phyloP scores from a whole-genome alignment of 306 rosid genomes.

The Crataegus laevigata region DNA sequence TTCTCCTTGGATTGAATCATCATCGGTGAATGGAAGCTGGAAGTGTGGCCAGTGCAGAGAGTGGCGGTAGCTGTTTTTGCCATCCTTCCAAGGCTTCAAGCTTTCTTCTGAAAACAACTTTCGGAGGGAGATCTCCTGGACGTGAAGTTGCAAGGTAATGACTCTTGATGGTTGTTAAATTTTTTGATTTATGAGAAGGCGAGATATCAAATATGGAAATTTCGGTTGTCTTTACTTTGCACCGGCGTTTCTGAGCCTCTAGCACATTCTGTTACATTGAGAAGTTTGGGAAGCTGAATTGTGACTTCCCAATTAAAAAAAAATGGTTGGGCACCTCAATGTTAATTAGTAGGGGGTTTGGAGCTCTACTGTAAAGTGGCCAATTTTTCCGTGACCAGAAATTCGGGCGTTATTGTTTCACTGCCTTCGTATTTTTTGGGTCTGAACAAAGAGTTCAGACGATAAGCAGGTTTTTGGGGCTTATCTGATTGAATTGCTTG shows the following conservation, averaged over 20 bases:
- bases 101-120: conserved; percentile 3
- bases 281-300: conserved; percentile 8
- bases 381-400: conserved; percentile 9
- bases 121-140: conserved; percentile 2
- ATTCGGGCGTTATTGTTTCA: conserved; percentile 17
- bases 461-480: conserved; percentile 64
- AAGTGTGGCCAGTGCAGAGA: conserved; percentile 73
- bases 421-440: conserved; percentile 13
- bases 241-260: neutral
- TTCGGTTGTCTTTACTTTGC: neutral
- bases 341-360: conserved; percentile 7
- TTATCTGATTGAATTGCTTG: conserved; percentile 56
- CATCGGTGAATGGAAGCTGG: conserved; percentile 40
- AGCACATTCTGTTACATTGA: conserved; percentile 3
- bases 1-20: conserved; percentile 54
- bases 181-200: neutral
- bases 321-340: neutral
- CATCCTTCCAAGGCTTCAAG: neutral
- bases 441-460: conserved; percentile 12
- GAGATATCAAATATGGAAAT: conserved; percentile 7
- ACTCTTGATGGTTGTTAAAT: neutral
- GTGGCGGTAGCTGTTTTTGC: conserved; percentile 41
- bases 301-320: conserved; percentile 1
- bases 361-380: conserved; percentile 12
- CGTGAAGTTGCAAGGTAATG: conserved; percentile 3